Evolutionary conservation across 2,329 filamentous ascomycete species (phyloP).

Genomic region (Diatrype stigma): DNA sequence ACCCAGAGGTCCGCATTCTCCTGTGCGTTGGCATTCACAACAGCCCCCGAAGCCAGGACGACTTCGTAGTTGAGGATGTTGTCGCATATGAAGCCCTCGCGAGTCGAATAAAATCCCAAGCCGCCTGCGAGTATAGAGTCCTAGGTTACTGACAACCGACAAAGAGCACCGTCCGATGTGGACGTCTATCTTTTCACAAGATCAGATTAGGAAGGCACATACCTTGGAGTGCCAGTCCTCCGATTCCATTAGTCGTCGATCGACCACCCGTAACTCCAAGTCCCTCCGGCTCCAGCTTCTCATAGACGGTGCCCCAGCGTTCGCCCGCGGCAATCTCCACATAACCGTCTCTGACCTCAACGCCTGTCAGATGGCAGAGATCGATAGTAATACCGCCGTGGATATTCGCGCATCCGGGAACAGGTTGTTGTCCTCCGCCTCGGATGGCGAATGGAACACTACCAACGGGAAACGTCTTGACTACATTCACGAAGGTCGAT

Average conservation of each 20-base stretch:
- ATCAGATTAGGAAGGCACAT: not conserved
- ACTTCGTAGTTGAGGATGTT: constrained; percentile 35
- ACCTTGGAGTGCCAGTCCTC: constrained; percentile 1
- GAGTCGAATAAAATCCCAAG: constrained; percentile 35
- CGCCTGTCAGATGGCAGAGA: constrained; percentile 25
- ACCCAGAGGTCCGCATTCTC: constrained; percentile 36
- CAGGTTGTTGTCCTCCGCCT: constrained; percentile 37
- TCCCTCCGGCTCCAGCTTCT: not conserved
- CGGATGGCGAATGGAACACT: constrained; percentile 31
- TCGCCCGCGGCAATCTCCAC: constrained; percentile 31
- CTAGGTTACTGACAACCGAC: too few relatives aligned
- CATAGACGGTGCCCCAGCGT: constrained; percentile 1
- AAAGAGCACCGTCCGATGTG: too few relatives aligned
- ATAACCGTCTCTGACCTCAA: constrained; percentile 22
- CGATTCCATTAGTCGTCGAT: constrained; percentile 1
- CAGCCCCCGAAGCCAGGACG: constrained; percentile 34
- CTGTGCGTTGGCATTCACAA: constrained; percentile 32
- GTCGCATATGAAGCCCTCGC: constrained; percentile 36
- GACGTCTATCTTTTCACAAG: too few relatives aligned
- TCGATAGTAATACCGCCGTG: constrained; percentile 30
- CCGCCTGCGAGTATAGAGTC: constrained; percentile 26
- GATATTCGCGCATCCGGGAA: constrained; percentile 32
- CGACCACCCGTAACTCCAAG: constrained; percentile 1
- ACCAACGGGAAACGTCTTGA: constrained; percentile 6
- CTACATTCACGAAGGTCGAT: constrained; percentile 6